Evolutionary conservation across 345 rosid species (phyloP).

Genomic region (Heritiera fomes): DNA sequence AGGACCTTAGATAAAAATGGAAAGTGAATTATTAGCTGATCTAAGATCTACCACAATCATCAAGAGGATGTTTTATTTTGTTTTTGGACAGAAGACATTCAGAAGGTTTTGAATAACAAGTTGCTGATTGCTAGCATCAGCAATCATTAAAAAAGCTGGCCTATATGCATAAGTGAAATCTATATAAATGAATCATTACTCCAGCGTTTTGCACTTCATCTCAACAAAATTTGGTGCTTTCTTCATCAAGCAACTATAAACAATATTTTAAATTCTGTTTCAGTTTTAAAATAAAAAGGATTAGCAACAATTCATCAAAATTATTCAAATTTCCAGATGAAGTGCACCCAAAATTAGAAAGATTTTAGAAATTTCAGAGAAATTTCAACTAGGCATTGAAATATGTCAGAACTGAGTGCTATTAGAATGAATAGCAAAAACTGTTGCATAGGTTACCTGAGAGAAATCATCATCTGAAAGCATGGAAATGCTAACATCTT

Average conservation of each 20-base stretch:
- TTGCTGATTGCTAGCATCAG: neutral
- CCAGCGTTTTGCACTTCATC: neutral
- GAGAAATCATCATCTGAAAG: slow-evolving; percentile 80
- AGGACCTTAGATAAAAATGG: slow-evolving; percentile 1
- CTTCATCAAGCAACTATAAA: neutral
- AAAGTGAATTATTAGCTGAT: neutral
- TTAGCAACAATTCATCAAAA: slow-evolving; percentile 2
- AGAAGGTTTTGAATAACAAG: neutral
- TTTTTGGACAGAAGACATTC: neutral
- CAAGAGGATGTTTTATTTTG: neutral
- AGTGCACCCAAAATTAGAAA: neutral
- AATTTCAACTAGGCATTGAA: neutral
- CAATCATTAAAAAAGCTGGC: neutral
- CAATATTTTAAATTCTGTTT: neutral
- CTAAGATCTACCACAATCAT: neutral
- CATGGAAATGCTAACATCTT: slow-evolving; percentile 55
- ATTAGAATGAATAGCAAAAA: slow-evolving; percentile 15
- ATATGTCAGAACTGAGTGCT: neutral
- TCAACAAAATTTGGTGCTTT: neutral
- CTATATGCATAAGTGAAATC: neutral
- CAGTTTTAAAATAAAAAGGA: neutral
- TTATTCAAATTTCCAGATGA: neutral
- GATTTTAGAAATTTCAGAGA: slow-evolving; percentile 6
- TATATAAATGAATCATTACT: neutral
- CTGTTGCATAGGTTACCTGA: slow-evolving; percentile 45